Conservation (phyloP, 176 grass and related monocot species). For the Rhipidocladum racemiflorum region DNA sequence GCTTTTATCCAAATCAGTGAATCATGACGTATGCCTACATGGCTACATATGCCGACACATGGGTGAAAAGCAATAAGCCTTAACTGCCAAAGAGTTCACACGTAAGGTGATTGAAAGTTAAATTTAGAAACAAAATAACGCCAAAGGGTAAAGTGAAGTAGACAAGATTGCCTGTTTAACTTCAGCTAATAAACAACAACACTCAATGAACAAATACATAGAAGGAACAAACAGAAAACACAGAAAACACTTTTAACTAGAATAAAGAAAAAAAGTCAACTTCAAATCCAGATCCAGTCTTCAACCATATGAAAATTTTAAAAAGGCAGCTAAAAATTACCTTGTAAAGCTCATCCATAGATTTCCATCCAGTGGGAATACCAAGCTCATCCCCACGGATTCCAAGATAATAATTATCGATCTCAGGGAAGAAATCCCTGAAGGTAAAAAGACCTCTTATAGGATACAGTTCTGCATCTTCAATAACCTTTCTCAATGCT, state of each 20-base stretch:
- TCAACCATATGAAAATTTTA: background rate
- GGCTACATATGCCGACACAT: background rate
- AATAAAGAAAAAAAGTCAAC: background rate
- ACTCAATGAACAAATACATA: background rate
- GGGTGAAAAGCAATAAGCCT: background rate
- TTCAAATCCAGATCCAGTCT: constrained; percentile 1
- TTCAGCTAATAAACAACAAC: constrained; percentile 5
- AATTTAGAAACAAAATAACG: background rate
- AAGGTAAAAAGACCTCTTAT: constrained; percentile 88
- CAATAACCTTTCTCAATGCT: constrained; percentile 74
- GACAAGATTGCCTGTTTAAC: background rate
- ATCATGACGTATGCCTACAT: background rate
- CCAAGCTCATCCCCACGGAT: constrained; percentile 55
- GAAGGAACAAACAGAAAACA: background rate
- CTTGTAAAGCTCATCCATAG: constrained; percentile 82
- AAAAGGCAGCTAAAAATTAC: constrained; percentile 32
- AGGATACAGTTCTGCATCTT: constrained; percentile 82
- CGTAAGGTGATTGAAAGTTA: background rate
- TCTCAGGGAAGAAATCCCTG: constrained; percentile 71
- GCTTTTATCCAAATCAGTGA: background rate
- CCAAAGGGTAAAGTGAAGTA: background rate
- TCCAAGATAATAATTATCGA: constrained; percentile 79
- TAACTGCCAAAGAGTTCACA: background rate
- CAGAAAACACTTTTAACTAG: background rate
- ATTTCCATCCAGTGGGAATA: constrained; percentile 77